Evolutionary conservation across 345 rosid species (phyloP).

Genomic region (Erodium maritimum): DNA sequence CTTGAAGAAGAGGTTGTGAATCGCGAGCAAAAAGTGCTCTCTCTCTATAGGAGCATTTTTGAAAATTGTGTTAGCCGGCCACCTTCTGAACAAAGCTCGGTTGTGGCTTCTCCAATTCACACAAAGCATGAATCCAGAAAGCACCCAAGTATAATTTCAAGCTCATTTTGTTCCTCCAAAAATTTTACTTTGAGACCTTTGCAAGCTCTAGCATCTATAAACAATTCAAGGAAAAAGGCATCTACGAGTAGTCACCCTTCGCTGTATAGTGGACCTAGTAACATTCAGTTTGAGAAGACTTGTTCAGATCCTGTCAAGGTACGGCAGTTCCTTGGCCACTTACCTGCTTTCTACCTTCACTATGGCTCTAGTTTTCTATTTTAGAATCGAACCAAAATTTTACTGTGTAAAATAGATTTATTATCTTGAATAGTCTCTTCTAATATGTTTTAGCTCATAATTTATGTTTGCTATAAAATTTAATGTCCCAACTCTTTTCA

Average conservation of each 20-base stretch:
- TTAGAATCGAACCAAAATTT: no score
- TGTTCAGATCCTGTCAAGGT: conserved; percentile 36
- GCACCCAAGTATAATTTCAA: conserved; percentile 74
- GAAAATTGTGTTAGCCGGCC: conserved; percentile 45
- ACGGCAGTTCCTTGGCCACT: neutral
- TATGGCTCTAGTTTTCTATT: no score
- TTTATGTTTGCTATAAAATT: no score
- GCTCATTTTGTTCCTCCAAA: conserved; percentile 76
- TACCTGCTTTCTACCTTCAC: no score
- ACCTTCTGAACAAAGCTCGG: conserved; percentile 51
- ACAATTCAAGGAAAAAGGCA: conserved; percentile 30
- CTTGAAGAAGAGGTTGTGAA: conserved; percentile 76
- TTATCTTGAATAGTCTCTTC: no score
- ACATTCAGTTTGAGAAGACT: conserved; percentile 26
- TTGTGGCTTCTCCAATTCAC: conserved; percentile 62
- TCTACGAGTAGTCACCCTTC: conserved; percentile 27
- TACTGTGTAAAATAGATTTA: no score
- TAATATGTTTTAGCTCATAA: no score
- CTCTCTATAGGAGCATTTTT: conserved; percentile 65
- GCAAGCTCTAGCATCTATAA: conserved; percentile 37
- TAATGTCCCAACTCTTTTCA: no score
- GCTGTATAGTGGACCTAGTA: conserved; percentile 21
- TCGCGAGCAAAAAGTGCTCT: conserved; percentile 71
- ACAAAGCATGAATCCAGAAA: conserved; percentile 44
- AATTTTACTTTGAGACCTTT: conserved; percentile 46